These are phyloP conservation scores for Zelonia costaricensis DNA, from an alignment of 208 protist genomes.

Conservation along the genomic window DNA sequence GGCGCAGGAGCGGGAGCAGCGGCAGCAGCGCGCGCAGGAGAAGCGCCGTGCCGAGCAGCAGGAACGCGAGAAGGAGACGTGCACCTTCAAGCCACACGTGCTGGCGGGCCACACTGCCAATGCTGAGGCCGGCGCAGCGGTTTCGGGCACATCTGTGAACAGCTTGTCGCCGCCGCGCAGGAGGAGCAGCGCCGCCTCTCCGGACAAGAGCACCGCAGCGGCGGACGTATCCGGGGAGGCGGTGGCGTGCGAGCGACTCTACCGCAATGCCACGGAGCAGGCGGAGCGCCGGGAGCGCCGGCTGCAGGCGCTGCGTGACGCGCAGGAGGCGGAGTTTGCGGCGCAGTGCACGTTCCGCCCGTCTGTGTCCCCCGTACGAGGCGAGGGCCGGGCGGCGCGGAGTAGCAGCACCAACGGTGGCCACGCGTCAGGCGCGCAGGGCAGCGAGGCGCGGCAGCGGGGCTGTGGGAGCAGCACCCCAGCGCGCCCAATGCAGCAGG, in stretches of 20 bases:
- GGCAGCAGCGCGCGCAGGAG: neutral
- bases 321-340: slow-evolving; percentile 15
- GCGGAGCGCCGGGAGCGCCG: slow-evolving; percentile 17
- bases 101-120: no score
- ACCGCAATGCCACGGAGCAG: slow-evolving; percentile 16
- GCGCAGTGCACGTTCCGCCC: slow-evolving; percentile 27
- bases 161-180: neutral
- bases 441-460: neutral
- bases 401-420: slow-evolving; percentile 1
- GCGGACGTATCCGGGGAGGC: neutral
- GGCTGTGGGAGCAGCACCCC: neutral
- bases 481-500: no score
- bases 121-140: neutral
- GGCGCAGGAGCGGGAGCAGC: slow-evolving; percentile 17
- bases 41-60: neutral
- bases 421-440: neutral
- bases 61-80: slow-evolving; percentile 3
- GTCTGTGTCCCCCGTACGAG: neutral
- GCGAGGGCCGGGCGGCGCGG: neutral
- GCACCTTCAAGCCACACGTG: slow-evolving; percentile 10
- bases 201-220: neutral
- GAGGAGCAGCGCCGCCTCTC: neutral
- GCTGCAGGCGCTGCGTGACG: slow-evolving; percentile 11
- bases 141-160: neutral
- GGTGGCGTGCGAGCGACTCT: slow-evolving; percentile 25